These are phyloP conservation scores for Penicillium sp. DNA, from an alignment of 2,329 filamentous ascomycete genomes.

Conservation along the genomic window DNA sequence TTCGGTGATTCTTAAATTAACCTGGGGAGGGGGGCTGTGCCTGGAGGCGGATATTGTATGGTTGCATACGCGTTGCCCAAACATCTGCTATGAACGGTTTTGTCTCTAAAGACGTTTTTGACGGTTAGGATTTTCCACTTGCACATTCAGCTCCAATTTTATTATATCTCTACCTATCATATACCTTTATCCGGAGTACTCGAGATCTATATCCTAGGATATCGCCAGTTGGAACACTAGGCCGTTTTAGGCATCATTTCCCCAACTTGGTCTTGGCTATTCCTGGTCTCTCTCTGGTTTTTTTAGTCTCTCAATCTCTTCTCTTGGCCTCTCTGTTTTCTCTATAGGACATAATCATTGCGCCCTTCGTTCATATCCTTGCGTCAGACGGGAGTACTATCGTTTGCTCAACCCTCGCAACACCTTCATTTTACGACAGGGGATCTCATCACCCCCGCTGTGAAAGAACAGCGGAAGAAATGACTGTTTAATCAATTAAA, in stretches of 20 bases:
- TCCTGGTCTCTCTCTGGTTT: neutral
- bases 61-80: neutral
- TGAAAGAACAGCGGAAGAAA: neutral
- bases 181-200: neutral
- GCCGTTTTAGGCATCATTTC: constrained; percentile 6
- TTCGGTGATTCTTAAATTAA: constrained; percentile 1
- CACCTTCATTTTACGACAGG: constrained; percentile 6
- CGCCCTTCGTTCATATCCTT: constrained; percentile 6
- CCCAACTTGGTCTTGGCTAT: constrained; percentile 3
- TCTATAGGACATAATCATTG: neutral
- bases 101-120: neutral
- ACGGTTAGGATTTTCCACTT: neutral
- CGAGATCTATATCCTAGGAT: neutral
- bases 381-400: constrained; percentile 5
- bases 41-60: neutral
- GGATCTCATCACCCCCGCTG: neutral
- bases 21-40: constrained; percentile 2
- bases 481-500: neutral
- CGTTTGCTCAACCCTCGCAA: constrained; percentile 4
- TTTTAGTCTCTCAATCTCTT: neutral
- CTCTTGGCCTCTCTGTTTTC: neutral
- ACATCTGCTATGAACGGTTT: neutral
- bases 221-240: constrained; percentile 5
- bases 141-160: neutral
- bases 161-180: neutral